Evolutionary conservation across 306 rosid genomes (phyloP).

Genomic region (Fragaria ananassa): DNA sequence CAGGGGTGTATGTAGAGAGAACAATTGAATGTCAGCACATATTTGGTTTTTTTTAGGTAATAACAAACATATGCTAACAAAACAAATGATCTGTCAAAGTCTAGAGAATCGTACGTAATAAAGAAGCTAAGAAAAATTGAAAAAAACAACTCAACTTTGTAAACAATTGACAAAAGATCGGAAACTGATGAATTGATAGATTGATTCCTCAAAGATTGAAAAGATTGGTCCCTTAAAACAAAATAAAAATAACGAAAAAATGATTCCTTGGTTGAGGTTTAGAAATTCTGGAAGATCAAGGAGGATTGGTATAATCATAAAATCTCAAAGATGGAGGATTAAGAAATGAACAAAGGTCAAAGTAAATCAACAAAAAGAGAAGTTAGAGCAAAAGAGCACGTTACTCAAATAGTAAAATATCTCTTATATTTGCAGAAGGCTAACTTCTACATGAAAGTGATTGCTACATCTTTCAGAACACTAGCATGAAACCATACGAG

Average conservation of each 20-base stretch:
- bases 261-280: neutral
- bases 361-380: neutral
- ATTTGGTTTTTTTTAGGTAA: neutral
- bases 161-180: neutral
- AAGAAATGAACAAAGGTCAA: neutral
- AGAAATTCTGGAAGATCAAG: neutral
- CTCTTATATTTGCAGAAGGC: neutral
- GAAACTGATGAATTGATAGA: neutral
- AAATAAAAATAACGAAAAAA: too few relatives aligned
- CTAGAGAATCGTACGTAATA: neutral
- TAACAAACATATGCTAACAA: too few relatives aligned
- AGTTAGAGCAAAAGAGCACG: neutral
- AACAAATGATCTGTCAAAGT: neutral
- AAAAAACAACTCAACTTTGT: too few relatives aligned
- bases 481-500: too few relatives aligned
- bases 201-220: neutral
- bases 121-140: neutral
- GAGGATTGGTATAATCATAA: neutral
- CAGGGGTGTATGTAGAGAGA: too few relatives aligned
- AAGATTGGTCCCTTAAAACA: too few relatives aligned
- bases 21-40: neutral
- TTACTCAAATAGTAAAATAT: neutral
- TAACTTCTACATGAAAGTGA: neutral
- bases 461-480: neutral
- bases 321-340: neutral